phyloP scores from a whole-genome alignment of 2,329 filamentous ascomycete species.

The Aspergillus hortae region DNA sequence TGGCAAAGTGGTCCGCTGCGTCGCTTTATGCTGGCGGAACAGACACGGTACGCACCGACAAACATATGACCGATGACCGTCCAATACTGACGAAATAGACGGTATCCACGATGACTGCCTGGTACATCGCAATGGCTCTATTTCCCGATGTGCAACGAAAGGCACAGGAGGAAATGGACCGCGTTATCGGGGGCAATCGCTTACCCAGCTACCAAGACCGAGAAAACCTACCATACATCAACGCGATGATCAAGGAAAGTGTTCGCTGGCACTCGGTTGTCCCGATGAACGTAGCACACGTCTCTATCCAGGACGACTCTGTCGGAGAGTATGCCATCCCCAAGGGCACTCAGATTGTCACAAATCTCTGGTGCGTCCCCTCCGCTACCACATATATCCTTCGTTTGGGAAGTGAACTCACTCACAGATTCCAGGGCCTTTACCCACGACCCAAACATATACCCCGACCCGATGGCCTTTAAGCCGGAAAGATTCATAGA shows the following conservation, averaged over 20 bases:
- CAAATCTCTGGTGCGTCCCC: constrained; percentile 34
- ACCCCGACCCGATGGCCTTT: constrained; percentile 37
- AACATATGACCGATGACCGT: neutral
- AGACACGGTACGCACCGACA: constrained; percentile 31
- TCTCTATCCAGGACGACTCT: constrained; percentile 22
- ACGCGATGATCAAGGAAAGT: constrained; percentile 35
- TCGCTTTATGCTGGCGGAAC: constrained; percentile 42
- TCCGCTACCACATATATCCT: neutral
- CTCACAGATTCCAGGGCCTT: constrained; percentile 29
- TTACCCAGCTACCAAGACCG: constrained; percentile 38
- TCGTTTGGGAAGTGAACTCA: constrained; percentile 4
- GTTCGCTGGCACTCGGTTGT: constrained; percentile 33
- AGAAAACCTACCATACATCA: constrained; percentile 29
- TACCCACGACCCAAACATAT: constrained; percentile 36
- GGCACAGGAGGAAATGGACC: constrained; percentile 43
- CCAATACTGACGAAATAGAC: constrained; percentile 28
- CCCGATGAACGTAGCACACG: constrained; percentile 28
- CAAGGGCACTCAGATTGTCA: constrained; percentile 32
- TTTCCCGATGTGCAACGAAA: constrained; percentile 51
- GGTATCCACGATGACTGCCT: constrained; percentile 38
- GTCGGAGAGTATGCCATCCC: constrained; percentile 27
- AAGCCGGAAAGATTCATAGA: constrained; percentile 42
- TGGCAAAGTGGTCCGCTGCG: constrained; percentile 27
- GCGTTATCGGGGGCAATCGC: constrained; percentile 27
- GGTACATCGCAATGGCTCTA: constrained; percentile 51